Conservation (phyloP, 2,329 filamentous ascomycete species). For the Anthostomella pinea region DNA sequence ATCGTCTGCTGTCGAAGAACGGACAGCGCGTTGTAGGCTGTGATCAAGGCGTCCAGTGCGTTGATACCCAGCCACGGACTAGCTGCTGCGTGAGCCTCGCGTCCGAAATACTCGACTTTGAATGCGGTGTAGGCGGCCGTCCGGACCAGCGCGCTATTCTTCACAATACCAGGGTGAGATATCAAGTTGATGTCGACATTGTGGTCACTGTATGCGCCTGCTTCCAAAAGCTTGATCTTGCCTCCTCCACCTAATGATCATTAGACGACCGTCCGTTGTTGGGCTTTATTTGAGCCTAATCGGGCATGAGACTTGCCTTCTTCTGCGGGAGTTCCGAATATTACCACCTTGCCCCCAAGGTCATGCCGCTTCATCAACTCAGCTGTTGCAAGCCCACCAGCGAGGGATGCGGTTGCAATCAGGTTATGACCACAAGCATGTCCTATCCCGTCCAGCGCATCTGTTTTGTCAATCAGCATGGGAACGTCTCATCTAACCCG, state of each 20-base stretch:
- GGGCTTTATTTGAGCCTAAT: no score
- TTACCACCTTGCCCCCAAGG: slow-evolving; percentile 42
- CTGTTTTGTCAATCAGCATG: slow-evolving; percentile 26
- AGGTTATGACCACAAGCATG: slow-evolving; percentile 56
- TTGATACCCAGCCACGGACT: slow-evolving; percentile 60
- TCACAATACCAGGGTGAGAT: slow-evolving; percentile 41
- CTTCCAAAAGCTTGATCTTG: slow-evolving; percentile 45
- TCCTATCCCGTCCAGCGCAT: slow-evolving; percentile 48
- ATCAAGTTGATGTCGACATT: slow-evolving; percentile 38
- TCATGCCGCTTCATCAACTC: slow-evolving; percentile 39
- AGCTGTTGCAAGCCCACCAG: slow-evolving; percentile 46
- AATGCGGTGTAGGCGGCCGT: slow-evolving; percentile 51
- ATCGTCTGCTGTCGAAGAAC: slow-evolving; percentile 55
- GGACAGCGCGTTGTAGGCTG: slow-evolving; percentile 46
- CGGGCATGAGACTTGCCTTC: slow-evolving; percentile 41
- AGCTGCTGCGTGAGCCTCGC: slow-evolving; percentile 54
- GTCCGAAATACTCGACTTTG: slow-evolving; percentile 51
- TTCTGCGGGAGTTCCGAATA: slow-evolving; percentile 54
- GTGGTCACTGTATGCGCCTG: slow-evolving; percentile 42
- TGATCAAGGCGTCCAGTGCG: slow-evolving; percentile 55
- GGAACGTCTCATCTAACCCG: neutral
- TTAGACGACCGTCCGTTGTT: slow-evolving; percentile 8
- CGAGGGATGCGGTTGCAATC: slow-evolving; percentile 47
- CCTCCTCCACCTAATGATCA: slow-evolving; percentile 40
- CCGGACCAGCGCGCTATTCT: slow-evolving; percentile 46